These are phyloP conservation scores for Termitomyces titanicus DNA, from an alignment of 768 basidiomycete species.

Conservation along the genomic window DNA sequence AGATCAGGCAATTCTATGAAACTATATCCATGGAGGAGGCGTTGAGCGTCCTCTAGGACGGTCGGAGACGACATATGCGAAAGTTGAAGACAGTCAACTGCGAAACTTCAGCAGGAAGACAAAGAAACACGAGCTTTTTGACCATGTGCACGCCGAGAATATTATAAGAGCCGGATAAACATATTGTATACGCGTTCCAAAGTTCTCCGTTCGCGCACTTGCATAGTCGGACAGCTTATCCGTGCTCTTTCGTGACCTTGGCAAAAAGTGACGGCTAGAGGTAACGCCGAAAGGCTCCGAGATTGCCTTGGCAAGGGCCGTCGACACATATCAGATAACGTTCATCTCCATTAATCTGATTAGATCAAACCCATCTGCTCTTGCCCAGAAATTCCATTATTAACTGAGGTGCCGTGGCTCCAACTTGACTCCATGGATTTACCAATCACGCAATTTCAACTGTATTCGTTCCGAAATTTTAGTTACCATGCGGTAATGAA, in stretches of 20 bases:
- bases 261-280: conserved; percentile 9
- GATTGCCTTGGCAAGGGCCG: conserved; percentile 10
- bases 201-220: not conserved
- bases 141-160: not conserved
- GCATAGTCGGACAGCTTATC: not conserved
- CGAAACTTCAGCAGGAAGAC: not conserved
- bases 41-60: not conserved
- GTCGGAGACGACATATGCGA: conserved; percentile 1
- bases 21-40: conserved; percentile 24
- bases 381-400: not conserved
- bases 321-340: conserved; percentile 24
- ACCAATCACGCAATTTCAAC: conserved; percentile 9
- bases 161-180: not conserved
- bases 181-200: not conserved
- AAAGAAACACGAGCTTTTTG: conserved; percentile 5
- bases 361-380: conserved; percentile 12
- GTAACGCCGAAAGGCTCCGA: not conserved
- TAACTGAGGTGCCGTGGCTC: not conserved
- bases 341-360: conserved; percentile 20
- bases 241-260: conserved; percentile 6
- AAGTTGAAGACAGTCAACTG: not conserved
- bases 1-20: conserved; percentile 30
- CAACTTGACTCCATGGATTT: not conserved
- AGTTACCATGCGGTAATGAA: not conserved
- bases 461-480: not conserved